Evolutionary conservation across 1,284 basidiomycete species (phyloP).

Genomic region (Laetiporus sulphureus): DNA sequence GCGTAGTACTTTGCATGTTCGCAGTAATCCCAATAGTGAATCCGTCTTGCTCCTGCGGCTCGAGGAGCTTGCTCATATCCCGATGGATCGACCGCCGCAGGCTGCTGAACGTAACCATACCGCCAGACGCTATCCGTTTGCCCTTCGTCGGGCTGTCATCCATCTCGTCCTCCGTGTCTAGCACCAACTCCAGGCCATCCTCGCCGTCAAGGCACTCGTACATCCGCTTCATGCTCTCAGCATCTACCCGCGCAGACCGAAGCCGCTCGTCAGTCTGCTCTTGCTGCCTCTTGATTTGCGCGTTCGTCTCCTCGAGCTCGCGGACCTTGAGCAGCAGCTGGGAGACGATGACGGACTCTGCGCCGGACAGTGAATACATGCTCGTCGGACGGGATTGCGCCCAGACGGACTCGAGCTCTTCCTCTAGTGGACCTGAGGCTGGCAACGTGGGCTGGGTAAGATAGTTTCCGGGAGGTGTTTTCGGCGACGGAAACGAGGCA

Average conservation of each 20-base stretch:
- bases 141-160: conserved; percentile 4
- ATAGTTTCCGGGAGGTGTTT: background rate
- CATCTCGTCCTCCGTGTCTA: conserved; percentile 31
- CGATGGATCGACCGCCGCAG: conserved; percentile 33
- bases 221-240: conserved; percentile 57
- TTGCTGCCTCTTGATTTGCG: conserved; percentile 64
- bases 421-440: too few species aligned
- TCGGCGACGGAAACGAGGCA: background rate
- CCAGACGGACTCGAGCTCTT: too few species aligned
- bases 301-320: conserved; percentile 73
- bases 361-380: conserved; percentile 1
- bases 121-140: conserved; percentile 6
- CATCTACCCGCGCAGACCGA: conserved; percentile 63
- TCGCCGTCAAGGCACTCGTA: conserved; percentile 68
- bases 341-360: conserved; percentile 54
- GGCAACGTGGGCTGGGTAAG: background rate
- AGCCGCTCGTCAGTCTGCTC: conserved; percentile 52
- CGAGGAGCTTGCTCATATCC: conserved; percentile 17
- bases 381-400: background rate
- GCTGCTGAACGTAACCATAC: conserved; percentile 39
- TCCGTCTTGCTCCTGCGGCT: conserved; percentile 17
- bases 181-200: conserved; percentile 38
- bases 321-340: conserved; percentile 73
- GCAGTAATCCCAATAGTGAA: conserved; percentile 26
- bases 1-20: conserved; percentile 31